Evolutionary conservation across 2,329 filamentous ascomycete genomes (phyloP).

Genomic region (Verticillium dahliae): DNA sequence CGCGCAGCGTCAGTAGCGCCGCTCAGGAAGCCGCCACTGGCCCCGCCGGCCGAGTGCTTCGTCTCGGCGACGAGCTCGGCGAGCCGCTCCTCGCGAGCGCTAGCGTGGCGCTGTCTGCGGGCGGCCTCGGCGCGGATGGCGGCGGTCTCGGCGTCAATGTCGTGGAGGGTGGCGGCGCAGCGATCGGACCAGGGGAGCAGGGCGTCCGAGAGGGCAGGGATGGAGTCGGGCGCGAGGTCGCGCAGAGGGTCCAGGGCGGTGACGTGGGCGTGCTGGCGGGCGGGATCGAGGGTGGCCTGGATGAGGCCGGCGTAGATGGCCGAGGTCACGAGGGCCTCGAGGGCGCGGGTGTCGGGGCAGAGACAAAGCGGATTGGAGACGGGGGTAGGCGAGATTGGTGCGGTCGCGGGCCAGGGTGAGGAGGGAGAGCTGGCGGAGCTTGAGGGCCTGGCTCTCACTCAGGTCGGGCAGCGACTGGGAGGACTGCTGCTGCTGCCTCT

Average conservation of each 20-base stretch:
- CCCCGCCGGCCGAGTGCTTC: slow-evolving; percentile 13
- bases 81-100: slow-evolving; percentile 39
- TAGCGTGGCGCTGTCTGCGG: slow-evolving; percentile 42
- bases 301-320: slow-evolving; percentile 84
- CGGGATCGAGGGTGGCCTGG: slow-evolving; percentile 75
- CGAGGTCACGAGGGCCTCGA: slow-evolving; percentile 81
- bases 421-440: slow-evolving; percentile 86
- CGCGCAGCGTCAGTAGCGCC: slow-evolving; percentile 8
- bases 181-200: slow-evolving; percentile 72
- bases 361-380: slow-evolving; percentile 60
- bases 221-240: slow-evolving; percentile 69
- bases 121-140: slow-evolving; percentile 55
- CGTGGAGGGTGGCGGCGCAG: slow-evolving; percentile 65
- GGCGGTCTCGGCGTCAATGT: slow-evolving; percentile 70
- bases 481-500: slow-evolving; percentile 16
- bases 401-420: slow-evolving; percentile 69
- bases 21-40: background rate
- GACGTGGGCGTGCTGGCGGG: slow-evolving; percentile 66
- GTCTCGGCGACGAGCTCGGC: slow-evolving; percentile 39
- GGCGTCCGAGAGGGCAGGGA: slow-evolving; percentile 60
- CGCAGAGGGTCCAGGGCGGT: slow-evolving; percentile 78
- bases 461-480: slow-evolving; percentile 57
- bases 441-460: slow-evolving; percentile 65
- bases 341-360: slow-evolving; percentile 60
- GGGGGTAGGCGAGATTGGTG: slow-evolving; percentile 64